Evolutionary conservation across 495 filamentous ascomycete species (phyloP).

Genomic region (Cenococcum geophilum): DNA sequence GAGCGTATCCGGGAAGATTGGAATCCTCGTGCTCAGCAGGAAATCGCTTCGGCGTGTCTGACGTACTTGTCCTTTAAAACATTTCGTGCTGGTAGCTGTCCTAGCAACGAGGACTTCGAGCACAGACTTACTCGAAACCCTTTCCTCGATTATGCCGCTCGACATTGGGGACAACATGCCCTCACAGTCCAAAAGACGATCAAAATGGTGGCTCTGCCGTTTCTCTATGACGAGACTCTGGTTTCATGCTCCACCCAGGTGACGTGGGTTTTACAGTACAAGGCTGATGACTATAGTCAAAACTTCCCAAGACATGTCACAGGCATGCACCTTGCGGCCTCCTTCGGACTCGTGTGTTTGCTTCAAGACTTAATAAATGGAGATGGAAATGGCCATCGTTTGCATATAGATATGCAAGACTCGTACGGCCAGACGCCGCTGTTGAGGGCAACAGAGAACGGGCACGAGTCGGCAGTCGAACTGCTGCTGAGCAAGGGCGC

Average conservation of each 20-base stretch:
- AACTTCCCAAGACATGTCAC: background rate
- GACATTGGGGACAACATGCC: background rate
- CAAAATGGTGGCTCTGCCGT: background rate
- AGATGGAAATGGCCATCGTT: background rate
- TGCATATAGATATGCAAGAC: background rate
- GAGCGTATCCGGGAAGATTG: background rate
- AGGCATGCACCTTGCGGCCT: background rate
- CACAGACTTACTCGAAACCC: background rate
- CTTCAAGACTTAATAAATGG: background rate
- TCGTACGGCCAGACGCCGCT: background rate
- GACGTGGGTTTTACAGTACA: background rate
- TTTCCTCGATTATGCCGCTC: background rate
- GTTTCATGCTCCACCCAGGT: background rate
- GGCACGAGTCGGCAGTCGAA: background rate
- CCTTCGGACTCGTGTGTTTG: background rate
- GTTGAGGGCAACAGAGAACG: background rate
- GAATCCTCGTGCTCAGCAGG: background rate
- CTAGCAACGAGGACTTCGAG: background rate
- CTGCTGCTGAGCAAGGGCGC: background rate
- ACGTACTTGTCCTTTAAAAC: constrained; percentile 3
- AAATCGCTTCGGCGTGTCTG: background rate
- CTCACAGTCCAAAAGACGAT: background rate
- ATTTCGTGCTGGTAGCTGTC: background rate
- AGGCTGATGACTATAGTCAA: background rate
- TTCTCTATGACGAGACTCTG: background rate